Conservation (phyloP, 78 protist species). For the Thecamonas trahens region DNA sequence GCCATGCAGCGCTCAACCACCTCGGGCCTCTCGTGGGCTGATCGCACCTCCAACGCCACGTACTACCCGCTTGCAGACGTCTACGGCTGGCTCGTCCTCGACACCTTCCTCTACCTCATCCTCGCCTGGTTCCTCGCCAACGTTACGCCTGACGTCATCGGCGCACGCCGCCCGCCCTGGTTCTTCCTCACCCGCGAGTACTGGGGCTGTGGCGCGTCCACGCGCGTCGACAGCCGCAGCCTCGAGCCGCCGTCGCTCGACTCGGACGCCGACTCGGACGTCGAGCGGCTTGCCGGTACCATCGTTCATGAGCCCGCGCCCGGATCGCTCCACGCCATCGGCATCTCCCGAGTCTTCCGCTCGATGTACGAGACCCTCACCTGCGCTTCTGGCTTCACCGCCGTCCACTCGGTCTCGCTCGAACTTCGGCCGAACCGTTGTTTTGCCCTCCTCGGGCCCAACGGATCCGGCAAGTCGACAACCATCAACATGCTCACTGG, state of each 20-base stretch:
- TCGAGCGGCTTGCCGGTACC: constrained; percentile 1
- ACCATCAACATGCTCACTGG: constrained; percentile 74
- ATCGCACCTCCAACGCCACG: no score
- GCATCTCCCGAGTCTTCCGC: no score
- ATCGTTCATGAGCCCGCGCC: no score
- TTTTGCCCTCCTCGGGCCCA: constrained; percentile 57
- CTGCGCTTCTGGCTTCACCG: neutral
- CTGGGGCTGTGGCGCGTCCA: constrained; percentile 27
- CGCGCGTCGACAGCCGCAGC: neutral
- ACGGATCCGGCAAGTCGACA: constrained; percentile 93
- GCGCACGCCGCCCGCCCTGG: constrained; percentile 41
- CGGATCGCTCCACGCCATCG: no score
- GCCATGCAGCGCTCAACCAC: neutral
- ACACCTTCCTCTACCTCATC: constrained; percentile 23
- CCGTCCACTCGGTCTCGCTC: neutral
- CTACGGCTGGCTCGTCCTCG: constrained; percentile 3
- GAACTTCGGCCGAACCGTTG: neutral
- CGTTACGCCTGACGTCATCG: constrained; percentile 52
- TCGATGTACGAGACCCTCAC: constrained; percentile 26
- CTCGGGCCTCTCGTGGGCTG: neutral
- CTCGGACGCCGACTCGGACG: neutral
- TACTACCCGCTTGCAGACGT: neutral
- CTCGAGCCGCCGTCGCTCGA: neutral
- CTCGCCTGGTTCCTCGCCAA: constrained; percentile 36
- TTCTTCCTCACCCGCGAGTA: constrained; percentile 41